Conservation (phyloP, 306 rosid species). For the Fagus crenata region DNA sequence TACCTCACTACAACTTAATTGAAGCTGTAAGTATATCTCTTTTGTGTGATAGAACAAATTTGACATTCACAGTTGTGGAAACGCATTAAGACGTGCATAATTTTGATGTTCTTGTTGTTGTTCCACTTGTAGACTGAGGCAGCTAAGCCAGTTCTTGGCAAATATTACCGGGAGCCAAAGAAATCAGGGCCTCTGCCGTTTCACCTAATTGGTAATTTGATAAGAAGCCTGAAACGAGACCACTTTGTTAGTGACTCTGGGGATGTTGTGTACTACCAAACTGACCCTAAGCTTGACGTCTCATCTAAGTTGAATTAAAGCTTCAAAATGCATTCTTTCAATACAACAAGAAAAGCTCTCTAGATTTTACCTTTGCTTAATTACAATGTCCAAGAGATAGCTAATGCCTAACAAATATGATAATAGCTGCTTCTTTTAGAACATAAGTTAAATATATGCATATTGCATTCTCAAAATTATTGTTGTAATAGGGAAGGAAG, state of each 20-base stretch:
- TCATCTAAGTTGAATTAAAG: constrained; percentile 34
- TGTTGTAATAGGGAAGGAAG: constrained; percentile 16
- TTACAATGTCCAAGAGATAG: constrained; percentile 9
- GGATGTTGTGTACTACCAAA: constrained; percentile 82
- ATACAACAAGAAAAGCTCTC: constrained; percentile 22
- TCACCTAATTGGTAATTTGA: constrained; percentile 69
- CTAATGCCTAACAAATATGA: constrained; percentile 14
- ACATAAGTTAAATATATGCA: constrained; percentile 21
- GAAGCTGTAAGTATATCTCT: constrained; percentile 79
- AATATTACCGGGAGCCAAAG: constrained; percentile 78
- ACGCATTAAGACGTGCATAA: background rate
- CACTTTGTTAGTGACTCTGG: constrained; percentile 87
- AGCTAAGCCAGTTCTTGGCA: constrained; percentile 76
- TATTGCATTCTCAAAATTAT: background rate
- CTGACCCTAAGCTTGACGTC: constrained; percentile 53
- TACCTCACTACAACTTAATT: constrained; percentile 73
- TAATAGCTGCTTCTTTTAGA: constrained; percentile 19
- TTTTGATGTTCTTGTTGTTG: constrained; percentile 17
- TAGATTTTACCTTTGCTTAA: constrained; percentile 19
- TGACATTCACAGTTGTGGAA: background rate
- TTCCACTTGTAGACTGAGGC: constrained; percentile 72
- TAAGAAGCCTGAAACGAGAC: constrained; percentile 73
- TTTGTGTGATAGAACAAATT: constrained; percentile 5
- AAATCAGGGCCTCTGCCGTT: constrained; percentile 75
- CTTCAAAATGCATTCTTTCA: constrained; percentile 6